These are phyloP conservation scores for Debaryomyces maramus DNA, from an alignment of 805 yeast species.

Conservation along the genomic window DNA sequence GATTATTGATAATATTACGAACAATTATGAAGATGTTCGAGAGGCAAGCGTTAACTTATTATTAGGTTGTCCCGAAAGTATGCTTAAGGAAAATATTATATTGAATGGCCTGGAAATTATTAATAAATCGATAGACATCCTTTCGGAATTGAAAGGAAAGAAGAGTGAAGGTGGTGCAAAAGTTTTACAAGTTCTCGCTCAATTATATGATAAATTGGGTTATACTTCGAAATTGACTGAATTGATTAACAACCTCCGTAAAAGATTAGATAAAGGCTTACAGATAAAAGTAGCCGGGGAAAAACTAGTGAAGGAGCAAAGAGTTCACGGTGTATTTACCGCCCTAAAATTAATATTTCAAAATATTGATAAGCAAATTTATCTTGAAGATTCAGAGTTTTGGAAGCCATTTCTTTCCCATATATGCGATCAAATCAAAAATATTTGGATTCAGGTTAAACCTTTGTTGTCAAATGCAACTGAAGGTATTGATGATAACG, in stretches of 20 bases:
- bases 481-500: conserved; percentile 39
- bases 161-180: conserved; percentile 81
- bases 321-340: conserved; percentile 71
- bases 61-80: conserved; percentile 39
- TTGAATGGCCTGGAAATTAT: conserved; percentile 16
- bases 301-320: conserved; percentile 20
- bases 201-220: conserved; percentile 25
- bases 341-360: conserved; percentile 47
- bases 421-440: conserved; percentile 17
- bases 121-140: conserved; percentile 22
- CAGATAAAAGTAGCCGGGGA: conserved; percentile 5
- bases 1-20: conserved; percentile 61
- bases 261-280: conserved; percentile 32
- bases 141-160: conserved; percentile 51
- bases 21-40: conserved; percentile 79
- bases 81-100: conserved; percentile 4
- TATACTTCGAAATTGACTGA: conserved; percentile 14
- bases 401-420: conserved; percentile 9
- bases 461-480: conserved; percentile 63
- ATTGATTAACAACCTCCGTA: conserved; percentile 32
- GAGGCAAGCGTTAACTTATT: conserved; percentile 47
- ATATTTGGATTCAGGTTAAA: conserved; percentile 47
- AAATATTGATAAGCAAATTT: neutral
- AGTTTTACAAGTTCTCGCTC: conserved; percentile 52
- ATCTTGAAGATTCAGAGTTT: neutral